Percentiles rank a stretch among this genome's conserved stretches.
Evolutionary conservation across 1,284 basidiomycete genomes (phyloP).

Genomic region (Lignosus rhinocerotis): DNA sequence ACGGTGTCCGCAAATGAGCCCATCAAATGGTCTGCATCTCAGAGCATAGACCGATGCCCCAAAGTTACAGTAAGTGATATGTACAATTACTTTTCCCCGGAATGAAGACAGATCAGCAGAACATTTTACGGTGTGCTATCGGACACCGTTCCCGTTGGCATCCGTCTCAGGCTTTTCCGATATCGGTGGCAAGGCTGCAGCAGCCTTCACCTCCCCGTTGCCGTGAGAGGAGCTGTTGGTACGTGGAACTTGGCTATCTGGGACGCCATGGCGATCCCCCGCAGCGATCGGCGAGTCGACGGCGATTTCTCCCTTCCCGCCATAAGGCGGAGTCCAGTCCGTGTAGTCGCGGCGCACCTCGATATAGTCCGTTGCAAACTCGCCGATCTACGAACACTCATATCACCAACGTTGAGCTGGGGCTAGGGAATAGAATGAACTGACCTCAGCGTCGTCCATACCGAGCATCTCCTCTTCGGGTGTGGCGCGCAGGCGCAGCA

Average conservation of each 20-base stretch:
- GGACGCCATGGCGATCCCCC: conserved; percentile 49
- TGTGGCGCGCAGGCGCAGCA: conserved; percentile 70
- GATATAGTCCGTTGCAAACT: conserved; percentile 78
- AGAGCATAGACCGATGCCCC: too few relatives aligned
- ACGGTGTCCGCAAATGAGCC: too few relatives aligned
- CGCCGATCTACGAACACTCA: conserved; percentile 55
- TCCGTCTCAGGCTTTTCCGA: conserved; percentile 19
- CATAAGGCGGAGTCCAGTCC: conserved; percentile 49
- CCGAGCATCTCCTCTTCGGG: conserved; percentile 83
- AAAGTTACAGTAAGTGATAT: neutral
- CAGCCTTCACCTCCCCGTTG: neutral
- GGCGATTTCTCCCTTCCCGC: conserved; percentile 18
- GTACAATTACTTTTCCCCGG: neutral
- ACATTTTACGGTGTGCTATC: neutral
- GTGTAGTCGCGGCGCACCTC: conserved; percentile 71
- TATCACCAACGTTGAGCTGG: neutral
- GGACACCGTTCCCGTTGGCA: neutral
- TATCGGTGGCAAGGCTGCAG: conserved; percentile 8
- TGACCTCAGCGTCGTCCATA: conserved; percentile 85
- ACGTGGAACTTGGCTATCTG: conserved; percentile 32
- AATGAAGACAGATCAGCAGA: neutral
- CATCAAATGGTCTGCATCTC: too few relatives aligned
- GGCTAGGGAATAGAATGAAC: conserved; percentile 22
- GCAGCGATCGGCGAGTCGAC: conserved; percentile 35
- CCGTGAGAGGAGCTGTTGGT: neutral